Conservation (phyloP, 148 eudicot genomes). For the Fagopyrum esculentum region DNA sequence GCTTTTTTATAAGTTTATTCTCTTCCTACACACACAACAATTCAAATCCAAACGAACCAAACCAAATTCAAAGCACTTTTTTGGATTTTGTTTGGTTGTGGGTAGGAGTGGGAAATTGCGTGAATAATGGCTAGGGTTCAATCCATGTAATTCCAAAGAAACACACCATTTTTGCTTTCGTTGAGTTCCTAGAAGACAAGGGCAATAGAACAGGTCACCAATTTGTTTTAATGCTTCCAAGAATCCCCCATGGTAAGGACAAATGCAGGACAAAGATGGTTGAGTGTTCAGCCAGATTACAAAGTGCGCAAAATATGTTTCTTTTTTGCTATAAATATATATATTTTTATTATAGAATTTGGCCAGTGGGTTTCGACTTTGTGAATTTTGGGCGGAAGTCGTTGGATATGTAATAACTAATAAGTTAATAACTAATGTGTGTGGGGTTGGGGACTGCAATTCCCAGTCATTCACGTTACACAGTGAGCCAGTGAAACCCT, state of each 20-base stretch:
- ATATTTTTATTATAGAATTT: not conserved
- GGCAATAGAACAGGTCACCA: conserved; percentile 4
- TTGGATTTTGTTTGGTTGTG: not conserved
- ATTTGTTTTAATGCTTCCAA: conserved; percentile 12
- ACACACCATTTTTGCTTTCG: conserved; percentile 6
- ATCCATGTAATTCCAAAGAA: conserved; percentile 9
- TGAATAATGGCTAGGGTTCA: conserved; percentile 14
- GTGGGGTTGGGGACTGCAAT: conserved; percentile 8
- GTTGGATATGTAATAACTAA: not conserved
- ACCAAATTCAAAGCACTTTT: not conserved
- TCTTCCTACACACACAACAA: conserved; percentile 11
- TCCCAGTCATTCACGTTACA: conserved; percentile 7
- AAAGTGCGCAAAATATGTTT: not conserved
- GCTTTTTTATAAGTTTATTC: conserved; percentile 1
- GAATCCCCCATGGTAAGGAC: not conserved
- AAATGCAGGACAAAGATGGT: conserved; percentile 2
- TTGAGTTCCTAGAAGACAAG: not conserved
- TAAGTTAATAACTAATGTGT: no score
- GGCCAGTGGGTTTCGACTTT: not conserved
- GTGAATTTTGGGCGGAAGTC: conserved; percentile 10
- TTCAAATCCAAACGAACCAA: conserved; percentile 8
- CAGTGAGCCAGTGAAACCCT: not conserved
- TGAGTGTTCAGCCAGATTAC: conserved; percentile 9
- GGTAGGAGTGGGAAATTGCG: conserved; percentile 11
- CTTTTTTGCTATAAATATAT: not conserved